Evolutionary conservation across 202 grass and related monocot species (phyloP), one percentile per base, ranked within the genome.

Genomic region (Tripidium arundinaceum): DNA sequence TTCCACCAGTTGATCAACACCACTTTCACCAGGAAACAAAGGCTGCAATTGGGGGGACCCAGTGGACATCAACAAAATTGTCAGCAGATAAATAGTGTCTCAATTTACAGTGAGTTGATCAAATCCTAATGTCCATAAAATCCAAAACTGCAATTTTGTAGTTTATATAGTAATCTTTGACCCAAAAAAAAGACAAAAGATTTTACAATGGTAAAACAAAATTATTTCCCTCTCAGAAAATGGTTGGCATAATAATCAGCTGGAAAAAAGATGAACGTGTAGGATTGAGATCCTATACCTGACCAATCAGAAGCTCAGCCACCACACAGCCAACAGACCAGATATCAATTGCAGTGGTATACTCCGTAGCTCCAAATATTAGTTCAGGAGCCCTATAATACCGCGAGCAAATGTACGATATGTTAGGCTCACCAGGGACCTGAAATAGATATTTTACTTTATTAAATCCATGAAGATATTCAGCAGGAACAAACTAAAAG

Each of bases 281-380:
- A 78, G 11, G 59, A 80, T 28, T 42, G 25, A 81, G 14, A 86
- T 47, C 45, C 9, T 52, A 61, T 89, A 99, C 96, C 88, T 93
- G 90, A 76, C 92, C 90, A 84, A 99, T 78, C 55, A 99, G 80
- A 90, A 96, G 92, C 70, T 99, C 96, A 76, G 92, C 96, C 72
- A 99, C 59, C 59, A 99, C 96, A 84, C 96, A 99, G 75, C 96
- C 96, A 88, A 99, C 96, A 86, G 96, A 99, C 96, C 96, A 99
- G 65, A 99, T 96, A 86, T 99, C 96, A 83, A 99, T 99, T 38
- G 92, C 87, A 59, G 92, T 88, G 50, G 87, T 96, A 83, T 99
- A 99, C 55, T 99, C 96, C 34, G 89, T 99, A 54, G 96, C 92
- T 82, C 96, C 96, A 88, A 99, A 99, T 86, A 99, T 99, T 68